A percentile compares a stretch with the other conserved stretches of the same genome.
Conservation (phyloP, 352 stramenopile genomes). For the Blastocystis sp. region DNA sequence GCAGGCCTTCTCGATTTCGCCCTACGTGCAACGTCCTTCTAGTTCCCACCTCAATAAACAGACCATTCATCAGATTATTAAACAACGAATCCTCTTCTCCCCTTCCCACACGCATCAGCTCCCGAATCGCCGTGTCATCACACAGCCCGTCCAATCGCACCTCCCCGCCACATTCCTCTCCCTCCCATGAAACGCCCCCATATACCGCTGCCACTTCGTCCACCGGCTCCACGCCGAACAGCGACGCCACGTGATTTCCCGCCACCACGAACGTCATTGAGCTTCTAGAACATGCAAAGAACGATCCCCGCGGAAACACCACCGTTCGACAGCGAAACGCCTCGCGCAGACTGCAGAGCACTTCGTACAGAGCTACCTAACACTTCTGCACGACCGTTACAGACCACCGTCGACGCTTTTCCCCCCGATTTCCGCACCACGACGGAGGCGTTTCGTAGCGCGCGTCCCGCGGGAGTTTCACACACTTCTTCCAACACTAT, state of each 20-base stretch:
- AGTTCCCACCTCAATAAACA: background rate
- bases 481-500: slow-evolving; percentile 32
- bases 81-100: background rate
- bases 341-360: background rate
- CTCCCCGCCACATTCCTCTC: background rate
- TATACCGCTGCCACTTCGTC: slow-evolving; percentile 13
- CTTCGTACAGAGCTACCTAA: background rate
- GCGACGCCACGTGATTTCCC: background rate
- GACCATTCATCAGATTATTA: slow-evolving; percentile 41
- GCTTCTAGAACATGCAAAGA: background rate
- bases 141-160: slow-evolving; percentile 9
- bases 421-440: too few relatives aligned
- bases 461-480: background rate
- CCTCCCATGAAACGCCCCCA: background rate
- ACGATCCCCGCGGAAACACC: background rate
- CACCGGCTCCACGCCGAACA: background rate
- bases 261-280: background rate
- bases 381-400: too few relatives aligned
- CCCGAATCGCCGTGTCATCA: background rate
- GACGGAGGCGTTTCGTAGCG: too few relatives aligned
- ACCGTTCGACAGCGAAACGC: background rate
- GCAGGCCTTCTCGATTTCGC: slow-evolving; percentile 44
- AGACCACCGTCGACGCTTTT: too few relatives aligned
- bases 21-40: background rate
- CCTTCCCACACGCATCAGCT: background rate